Percentiles rank a stretch among this genome's conserved stretches.
phyloP scores from a whole-genome alignment of 768 basidiomycete genomes.

The Strobilomyces echinocephalus region DNA sequence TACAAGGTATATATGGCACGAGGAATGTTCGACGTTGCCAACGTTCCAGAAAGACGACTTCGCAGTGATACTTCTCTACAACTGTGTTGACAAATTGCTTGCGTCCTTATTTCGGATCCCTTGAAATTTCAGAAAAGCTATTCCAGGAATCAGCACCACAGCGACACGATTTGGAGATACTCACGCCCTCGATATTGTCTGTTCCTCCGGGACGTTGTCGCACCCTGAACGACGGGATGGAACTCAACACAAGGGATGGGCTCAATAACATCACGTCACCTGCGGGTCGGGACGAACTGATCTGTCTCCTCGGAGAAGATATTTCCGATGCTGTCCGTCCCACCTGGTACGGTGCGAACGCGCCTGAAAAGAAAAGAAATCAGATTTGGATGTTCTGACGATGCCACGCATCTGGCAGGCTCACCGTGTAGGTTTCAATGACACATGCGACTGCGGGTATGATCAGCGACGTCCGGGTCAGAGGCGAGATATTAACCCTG shows the following conservation, averaged over 20 bases:
- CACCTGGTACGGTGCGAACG: slow-evolving; percentile 31
- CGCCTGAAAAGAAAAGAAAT: slow-evolving; percentile 24
- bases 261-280: slow-evolving; percentile 34
- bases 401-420: slow-evolving; percentile 13
- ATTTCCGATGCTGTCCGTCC: slow-evolving; percentile 22
- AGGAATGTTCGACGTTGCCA: too few species aligned
- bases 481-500: neutral
- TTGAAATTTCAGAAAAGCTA: slow-evolving; percentile 26
- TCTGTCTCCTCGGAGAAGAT: slow-evolving; percentile 45
- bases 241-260: neutral
- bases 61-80: too few species aligned
- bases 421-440: slow-evolving; percentile 48
- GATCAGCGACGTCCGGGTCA: neutral
- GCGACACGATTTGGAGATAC: slow-evolving; percentile 11
- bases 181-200: slow-evolving; percentile 49
- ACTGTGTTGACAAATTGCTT: neutral
- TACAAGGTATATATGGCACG: too few species aligned
- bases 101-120: neutral
- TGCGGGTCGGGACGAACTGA: slow-evolving; percentile 65
- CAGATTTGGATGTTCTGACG: neutral
- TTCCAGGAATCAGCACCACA: neutral
- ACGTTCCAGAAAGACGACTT: too few species aligned
- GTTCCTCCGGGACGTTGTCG: slow-evolving; percentile 64
- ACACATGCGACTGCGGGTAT: neutral
- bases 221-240: slow-evolving; percentile 39